These are phyloP conservation scores for Aspergillus carbonarius DNA, from an alignment of 2,329 filamentous ascomycete genomes.

Conservation along the genomic window DNA sequence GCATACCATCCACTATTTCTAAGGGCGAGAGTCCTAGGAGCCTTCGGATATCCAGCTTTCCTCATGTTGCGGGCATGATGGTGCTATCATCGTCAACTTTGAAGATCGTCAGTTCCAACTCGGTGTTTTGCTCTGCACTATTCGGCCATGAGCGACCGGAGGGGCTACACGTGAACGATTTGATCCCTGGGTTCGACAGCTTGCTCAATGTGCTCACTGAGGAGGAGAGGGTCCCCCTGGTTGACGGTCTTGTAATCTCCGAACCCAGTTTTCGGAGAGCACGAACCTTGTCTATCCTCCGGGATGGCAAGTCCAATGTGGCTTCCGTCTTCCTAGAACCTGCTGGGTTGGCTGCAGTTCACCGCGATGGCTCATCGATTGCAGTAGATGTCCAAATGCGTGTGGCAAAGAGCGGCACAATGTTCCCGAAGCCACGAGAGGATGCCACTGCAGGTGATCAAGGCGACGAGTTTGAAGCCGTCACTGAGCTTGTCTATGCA, in stretches of 20 bases:
- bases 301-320: constrained; percentile 77
- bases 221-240: constrained; percentile 77
- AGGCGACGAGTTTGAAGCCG: constrained; percentile 52
- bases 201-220: constrained; percentile 78
- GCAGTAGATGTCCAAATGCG: constrained; percentile 96
- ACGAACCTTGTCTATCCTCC: constrained; percentile 76
- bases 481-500: constrained; percentile 83
- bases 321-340: constrained; percentile 77
- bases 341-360: constrained; percentile 78
- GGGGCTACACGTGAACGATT: constrained; percentile 71
- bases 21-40: constrained; percentile 67
- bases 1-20: constrained; percentile 80
- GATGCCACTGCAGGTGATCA: constrained; percentile 64
- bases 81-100: constrained; percentile 79
- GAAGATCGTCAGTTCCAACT: constrained; percentile 86
- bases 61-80: constrained; percentile 95
- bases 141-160: constrained; percentile 87
- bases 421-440: constrained; percentile 58
- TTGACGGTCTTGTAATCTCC: constrained; percentile 94
- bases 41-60: constrained; percentile 87
- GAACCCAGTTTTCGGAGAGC: constrained; percentile 95
- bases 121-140: constrained; percentile 86
- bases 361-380: constrained; percentile 87
- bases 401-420: constrained; percentile 85
- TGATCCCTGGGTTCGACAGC: constrained; percentile 85